Evolutionary conservation across 2,329 filamentous ascomycete species (phyloP).

Genomic region (Venturia asperata): DNA sequence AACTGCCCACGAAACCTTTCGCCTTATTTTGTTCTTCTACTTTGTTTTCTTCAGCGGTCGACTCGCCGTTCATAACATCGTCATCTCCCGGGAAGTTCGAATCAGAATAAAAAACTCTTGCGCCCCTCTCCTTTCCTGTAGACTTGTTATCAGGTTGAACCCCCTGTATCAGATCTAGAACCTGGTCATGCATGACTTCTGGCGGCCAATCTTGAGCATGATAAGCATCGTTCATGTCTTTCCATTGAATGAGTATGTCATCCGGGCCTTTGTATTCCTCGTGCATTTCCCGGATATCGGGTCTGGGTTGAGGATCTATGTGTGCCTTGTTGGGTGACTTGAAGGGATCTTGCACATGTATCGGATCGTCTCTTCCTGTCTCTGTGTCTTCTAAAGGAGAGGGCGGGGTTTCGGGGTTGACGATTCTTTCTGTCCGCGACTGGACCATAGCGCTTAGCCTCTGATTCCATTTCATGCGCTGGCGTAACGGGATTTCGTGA

Average conservation of each 20-base stretch:
- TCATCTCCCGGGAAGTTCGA: constrained; percentile 18
- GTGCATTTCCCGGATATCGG: not conserved
- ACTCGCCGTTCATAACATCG: constrained; percentile 15
- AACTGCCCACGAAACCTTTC: not conserved
- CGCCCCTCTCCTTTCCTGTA: too few relatives aligned
- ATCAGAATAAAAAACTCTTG: not conserved
- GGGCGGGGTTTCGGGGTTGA: not conserved
- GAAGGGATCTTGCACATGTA: not conserved
- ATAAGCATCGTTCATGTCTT: constrained; percentile 29
- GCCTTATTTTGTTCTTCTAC: not conserved
- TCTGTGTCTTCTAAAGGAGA: not conserved
- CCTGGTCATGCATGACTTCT: constrained; percentile 21
- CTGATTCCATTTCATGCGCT: constrained; percentile 10
- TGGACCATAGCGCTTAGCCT: constrained; percentile 7
- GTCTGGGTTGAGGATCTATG: constrained; percentile 20
- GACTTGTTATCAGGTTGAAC: too few relatives aligned
- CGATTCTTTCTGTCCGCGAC: not conserved
- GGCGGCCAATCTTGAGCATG: constrained; percentile 24
- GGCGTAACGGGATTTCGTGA: not conserved
- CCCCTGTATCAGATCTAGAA: too few relatives aligned
- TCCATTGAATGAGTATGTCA: constrained; percentile 30
- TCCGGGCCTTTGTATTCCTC: constrained; percentile 22
- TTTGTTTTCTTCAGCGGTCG: constrained; percentile 10
- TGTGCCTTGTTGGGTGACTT: constrained; percentile 19
- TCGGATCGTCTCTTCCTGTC: not conserved